Evolutionary conservation across 2,329 filamentous ascomycete genomes (phyloP), one percentile per base, ranked within the genome.

Genomic region (Claviceps humidiphila): DNA sequence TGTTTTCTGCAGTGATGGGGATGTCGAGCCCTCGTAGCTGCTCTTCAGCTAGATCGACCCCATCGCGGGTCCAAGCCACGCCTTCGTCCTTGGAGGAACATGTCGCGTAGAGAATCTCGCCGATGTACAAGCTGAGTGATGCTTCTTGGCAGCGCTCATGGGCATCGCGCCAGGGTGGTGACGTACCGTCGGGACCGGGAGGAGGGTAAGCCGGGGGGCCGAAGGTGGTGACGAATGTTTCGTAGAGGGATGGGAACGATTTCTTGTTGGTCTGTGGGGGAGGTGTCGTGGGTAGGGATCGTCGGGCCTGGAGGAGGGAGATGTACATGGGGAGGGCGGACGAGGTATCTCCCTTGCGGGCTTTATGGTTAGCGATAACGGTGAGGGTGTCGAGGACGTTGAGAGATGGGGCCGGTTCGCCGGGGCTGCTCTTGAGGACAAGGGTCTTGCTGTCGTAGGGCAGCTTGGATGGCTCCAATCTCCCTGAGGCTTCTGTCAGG

Each of bases 51-150:
- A 86, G 71, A 58, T 90, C 85, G 37, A 95, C 88, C 26, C 85
- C 89, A 56, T 95, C 88, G 52, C 89, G 80, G 1, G 91, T 95
- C 91, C 91, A 97, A 5, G 82, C 82, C 2, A 96, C 74, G 0
- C 89, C 91, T 55, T 85, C 83, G 48, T 87, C 82, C 49, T 73
- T 71, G 17, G 67, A 69, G 1, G 63, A 9, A 34, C 30, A 59
- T 4, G 78, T 78, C 0, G 87, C 80, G 66, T 86, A 96, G 37
- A 97, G 76, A 50, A 97, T 95, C 70, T 97, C 91, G 54, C 91
- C 91, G 56, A 97, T 91, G 67, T 95, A 93, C 24, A 89, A 77
- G 74, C 89, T 89, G 14, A 96, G 70, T 0, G 81, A 88, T 2
- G 89, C 89, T 67, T 96, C 90, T 58, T 93, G 85, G 66, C 90